These are phyloP conservation scores for Aureobasidium sp. DNA, from an alignment of 2,329 filamentous ascomycete genomes.

Conservation along the genomic window DNA sequence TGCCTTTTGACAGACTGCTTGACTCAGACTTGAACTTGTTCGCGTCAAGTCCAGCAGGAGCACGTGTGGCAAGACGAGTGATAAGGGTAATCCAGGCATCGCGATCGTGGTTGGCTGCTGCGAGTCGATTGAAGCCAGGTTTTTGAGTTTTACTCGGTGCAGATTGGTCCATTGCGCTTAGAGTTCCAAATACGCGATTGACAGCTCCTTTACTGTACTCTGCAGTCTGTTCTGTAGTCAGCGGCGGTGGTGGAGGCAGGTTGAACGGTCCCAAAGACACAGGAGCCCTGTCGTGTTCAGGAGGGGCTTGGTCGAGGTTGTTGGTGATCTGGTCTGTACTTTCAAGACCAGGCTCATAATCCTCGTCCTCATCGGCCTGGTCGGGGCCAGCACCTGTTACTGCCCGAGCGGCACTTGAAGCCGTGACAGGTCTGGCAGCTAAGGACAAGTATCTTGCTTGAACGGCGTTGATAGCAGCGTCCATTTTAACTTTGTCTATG, in stretches of 20 bases:
- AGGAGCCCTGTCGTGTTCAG: conserved; percentile 31
- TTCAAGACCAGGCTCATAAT: conserved; percentile 84
- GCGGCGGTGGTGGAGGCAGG: conserved; percentile 64
- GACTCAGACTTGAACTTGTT: conserved; percentile 48
- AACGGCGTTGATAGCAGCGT: conserved; percentile 58
- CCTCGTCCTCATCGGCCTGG: conserved; percentile 75
- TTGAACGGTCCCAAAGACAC: conserved; percentile 66
- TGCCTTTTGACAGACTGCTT: conserved; percentile 27
- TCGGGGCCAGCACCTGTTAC: conserved; percentile 42
- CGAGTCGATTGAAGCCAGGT: conserved; percentile 72
- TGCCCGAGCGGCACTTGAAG: conserved; percentile 24
- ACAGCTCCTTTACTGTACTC: conserved; percentile 68
- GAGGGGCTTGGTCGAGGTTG: conserved; percentile 61
- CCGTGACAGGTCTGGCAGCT: conserved; percentile 21
- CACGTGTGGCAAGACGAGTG: conserved; percentile 73
- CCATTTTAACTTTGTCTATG: conserved; percentile 60
- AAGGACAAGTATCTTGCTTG: conserved; percentile 34
- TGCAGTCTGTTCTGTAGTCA: conserved; percentile 64
- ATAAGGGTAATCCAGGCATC: conserved; percentile 90
- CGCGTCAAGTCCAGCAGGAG: conserved; percentile 63
- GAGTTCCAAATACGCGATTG: conserved; percentile 67
- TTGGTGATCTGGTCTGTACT: conserved; percentile 70
- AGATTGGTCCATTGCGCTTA: conserved; percentile 63
- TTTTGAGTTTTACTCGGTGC: conserved; percentile 42
- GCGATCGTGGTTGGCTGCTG: conserved; percentile 65